Evolutionary conservation across 192 early-diverging fungal genomes (phyloP), one percentile per base, ranked within the genome.

Genomic region (Coemansia nantahalensis): DNA sequence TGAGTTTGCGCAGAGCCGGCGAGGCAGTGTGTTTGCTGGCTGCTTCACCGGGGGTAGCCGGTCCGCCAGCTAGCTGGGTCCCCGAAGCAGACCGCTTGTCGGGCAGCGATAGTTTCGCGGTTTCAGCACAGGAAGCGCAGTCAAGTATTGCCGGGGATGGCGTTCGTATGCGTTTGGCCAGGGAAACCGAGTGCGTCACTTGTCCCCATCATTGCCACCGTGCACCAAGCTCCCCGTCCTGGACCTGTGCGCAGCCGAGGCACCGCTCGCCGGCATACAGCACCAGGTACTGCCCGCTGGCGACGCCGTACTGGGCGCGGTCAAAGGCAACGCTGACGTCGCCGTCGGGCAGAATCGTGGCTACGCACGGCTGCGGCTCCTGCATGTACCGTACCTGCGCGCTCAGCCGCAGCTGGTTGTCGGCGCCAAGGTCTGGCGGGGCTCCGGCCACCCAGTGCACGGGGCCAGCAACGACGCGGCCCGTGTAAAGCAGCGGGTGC

Each of bases 311-410:
- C 56, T 84, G 80, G 15, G 74, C 67, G 13, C 62, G 60, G 10
- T 75, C 68, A 56, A 88, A 88, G 8, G 52, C 59, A 8, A 85
- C 66, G 10, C 33, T 54, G 35, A 78, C 59, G 12, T 40, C n/a
- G 5, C 36, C 32, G 15, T 22, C 33, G 30, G 31, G 22, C 3
- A n/a, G n/a, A 14, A 2, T 33, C 32, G 4, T n/a, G 19, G 11
- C 6, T 11, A 49, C 63, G 55, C 80, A 79, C 31, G 52, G 50
- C 54, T 71, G 52, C 11, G 84, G 75, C 15, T 26, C 21, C 44
- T 84, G 82, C 50, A 86, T 77, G 47, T 85, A 84, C 35, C 87
- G 76, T 5, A 84, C 73, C 51, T 82, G 80, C 2, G 76, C 81
- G 3, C 62, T 50, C 23, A 83, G 49, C 11, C 30, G 16, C 4